A percentile compares a stretch with the other conserved stretches of the same genome.
These are phyloP conservation scores for Selenicereus undatus DNA, from an alignment of 148 eudicot genomes.

Conservation along the genomic window DNA sequence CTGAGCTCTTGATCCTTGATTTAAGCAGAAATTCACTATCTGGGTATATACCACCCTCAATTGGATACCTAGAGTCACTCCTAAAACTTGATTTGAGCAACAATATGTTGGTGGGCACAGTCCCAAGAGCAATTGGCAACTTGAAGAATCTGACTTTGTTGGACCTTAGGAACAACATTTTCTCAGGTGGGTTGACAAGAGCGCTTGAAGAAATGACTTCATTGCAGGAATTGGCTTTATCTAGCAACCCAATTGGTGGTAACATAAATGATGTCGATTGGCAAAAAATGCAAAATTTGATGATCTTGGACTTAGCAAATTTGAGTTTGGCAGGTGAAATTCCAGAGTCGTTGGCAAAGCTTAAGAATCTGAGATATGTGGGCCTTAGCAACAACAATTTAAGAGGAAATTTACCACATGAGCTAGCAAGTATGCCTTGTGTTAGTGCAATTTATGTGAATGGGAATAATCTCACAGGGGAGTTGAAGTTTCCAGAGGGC, in stretches of 20 bases:
- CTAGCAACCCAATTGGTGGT: conserved; percentile 72
- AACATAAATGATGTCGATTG: conserved; percentile 48
- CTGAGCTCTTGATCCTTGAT: conserved; percentile 70
- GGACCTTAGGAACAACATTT: conserved; percentile 63
- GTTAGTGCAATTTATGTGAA: conserved; percentile 62
- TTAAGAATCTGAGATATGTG: conserved; percentile 60
- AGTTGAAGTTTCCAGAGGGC: conserved; percentile 42
- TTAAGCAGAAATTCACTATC: conserved; percentile 68
- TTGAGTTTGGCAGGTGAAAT: conserved; percentile 53
- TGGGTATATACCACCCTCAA: conserved; percentile 48
- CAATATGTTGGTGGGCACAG: conserved; percentile 53
- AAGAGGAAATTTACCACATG: conserved; percentile 51
- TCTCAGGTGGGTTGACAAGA: conserved; percentile 53
- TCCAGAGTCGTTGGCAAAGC: conserved; percentile 50
- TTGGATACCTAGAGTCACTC: conserved; percentile 56
- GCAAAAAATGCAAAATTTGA: conserved; percentile 44
- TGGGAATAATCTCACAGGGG: conserved; percentile 75
- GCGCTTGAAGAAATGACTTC: conserved; percentile 58
- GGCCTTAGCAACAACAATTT: conserved; percentile 67
- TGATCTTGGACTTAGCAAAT: conserved; percentile 57
- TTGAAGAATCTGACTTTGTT: conserved; percentile 63
- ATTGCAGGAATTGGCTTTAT: conserved; percentile 61
- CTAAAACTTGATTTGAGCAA: conserved; percentile 81
- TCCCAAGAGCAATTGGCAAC: conserved; percentile 47
- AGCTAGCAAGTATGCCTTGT: conserved; percentile 48